phyloP scores from a whole-genome alignment of 2,329 filamentous ascomycete species.

The Rhynchosporium agropyri region DNA sequence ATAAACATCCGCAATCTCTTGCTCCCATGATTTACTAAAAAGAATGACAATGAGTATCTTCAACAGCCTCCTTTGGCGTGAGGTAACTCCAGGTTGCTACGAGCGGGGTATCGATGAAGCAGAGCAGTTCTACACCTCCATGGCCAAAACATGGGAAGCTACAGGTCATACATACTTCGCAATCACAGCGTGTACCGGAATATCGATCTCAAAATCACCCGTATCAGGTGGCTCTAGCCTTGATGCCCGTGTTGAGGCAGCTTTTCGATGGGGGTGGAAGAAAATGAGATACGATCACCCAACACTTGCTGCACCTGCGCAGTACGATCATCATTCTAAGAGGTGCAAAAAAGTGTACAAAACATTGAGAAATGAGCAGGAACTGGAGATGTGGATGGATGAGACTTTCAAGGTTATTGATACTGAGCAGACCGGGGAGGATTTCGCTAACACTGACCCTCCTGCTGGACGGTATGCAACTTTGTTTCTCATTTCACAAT shows the following conservation, averaged over 20 bases:
- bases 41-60: neutral
- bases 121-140: conserved; percentile 47
- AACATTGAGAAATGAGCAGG: conserved; percentile 13
- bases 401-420: conserved; percentile 40
- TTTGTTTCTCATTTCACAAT: conserved; percentile 41
- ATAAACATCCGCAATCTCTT: neutral
- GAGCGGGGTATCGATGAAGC: conserved; percentile 46
- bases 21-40: neutral
- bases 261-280: conserved; percentile 44
- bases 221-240: neutral
- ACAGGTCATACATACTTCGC: conserved; percentile 48
- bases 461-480: conserved; percentile 42
- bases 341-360: conserved; percentile 42
- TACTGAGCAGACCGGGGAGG: conserved; percentile 35
- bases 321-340: conserved; percentile 25
- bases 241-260: conserved; percentile 36
- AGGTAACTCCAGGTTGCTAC: conserved; percentile 41
- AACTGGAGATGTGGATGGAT: conserved; percentile 39
- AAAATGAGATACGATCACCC: conserved; percentile 43
- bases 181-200: conserved; percentile 46
- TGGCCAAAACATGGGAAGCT: conserved; percentile 43
- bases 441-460: conserved; percentile 45
- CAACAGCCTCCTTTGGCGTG: conserved; percentile 34
- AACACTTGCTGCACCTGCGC: conserved; percentile 41
- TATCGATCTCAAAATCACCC: conserved; percentile 27